phyloP scores from a whole-genome alignment of 2,329 filamentous ascomycete species.

The Fusarium marasasianum region DNA sequence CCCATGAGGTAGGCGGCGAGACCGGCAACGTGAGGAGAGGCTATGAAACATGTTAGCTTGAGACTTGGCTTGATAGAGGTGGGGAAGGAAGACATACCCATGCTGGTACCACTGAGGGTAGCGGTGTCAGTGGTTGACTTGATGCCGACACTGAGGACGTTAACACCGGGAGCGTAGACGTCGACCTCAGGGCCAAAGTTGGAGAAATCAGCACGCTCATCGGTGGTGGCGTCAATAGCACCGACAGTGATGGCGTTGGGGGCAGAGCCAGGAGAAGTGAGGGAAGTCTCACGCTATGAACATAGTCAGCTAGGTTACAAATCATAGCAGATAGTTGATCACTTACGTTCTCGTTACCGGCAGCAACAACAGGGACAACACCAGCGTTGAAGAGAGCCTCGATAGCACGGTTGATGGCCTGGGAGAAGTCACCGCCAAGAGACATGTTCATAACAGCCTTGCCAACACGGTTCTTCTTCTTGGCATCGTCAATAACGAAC shows the following conservation, averaged over 20 bases:
- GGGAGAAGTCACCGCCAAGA: constrained; percentile 60
- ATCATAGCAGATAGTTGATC: background rate
- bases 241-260: constrained; percentile 68
- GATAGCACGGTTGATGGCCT: constrained; percentile 65
- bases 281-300: constrained; percentile 56
- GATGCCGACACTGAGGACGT: constrained; percentile 64
- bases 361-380: constrained; percentile 67
- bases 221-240: constrained; percentile 62
- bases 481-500: constrained; percentile 60
- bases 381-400: constrained; percentile 59
- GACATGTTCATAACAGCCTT: constrained; percentile 73
- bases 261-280: constrained; percentile 64
- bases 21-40: constrained; percentile 73
- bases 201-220: constrained; percentile 62
- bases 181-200: constrained; percentile 66
- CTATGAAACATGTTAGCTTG: constrained; percentile 44
- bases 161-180: constrained; percentile 65
- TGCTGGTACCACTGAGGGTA: constrained; percentile 65
- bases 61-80: background rate
- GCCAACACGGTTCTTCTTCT: constrained; percentile 53
- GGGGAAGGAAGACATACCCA: constrained; percentile 53
- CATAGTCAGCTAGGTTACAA: constrained; percentile 9
- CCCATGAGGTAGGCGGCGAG: constrained; percentile 74
- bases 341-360: constrained; percentile 64
- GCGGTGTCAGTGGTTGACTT: constrained; percentile 55